phyloP scores from a whole-genome alignment of 176 grass and related monocot species.

The sorghum (Sorghum bicolor) region DNA sequence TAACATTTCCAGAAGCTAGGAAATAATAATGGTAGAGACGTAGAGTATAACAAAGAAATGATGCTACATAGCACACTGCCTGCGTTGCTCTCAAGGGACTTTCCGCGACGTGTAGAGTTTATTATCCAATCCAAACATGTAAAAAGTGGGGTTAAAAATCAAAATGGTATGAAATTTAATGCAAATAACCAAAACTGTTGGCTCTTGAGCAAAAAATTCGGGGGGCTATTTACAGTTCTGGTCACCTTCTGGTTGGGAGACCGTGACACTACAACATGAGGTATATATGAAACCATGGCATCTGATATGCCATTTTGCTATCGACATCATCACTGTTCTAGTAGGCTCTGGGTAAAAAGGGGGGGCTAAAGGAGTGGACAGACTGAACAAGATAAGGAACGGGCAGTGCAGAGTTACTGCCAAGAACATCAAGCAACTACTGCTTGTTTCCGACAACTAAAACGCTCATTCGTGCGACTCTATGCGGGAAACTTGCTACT shows the following conservation, averaged over 20 bases:
- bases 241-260: neutral
- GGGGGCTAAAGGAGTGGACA: neutral
- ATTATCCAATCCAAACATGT: neutral
- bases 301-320: neutral
- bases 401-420: neutral
- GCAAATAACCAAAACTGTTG: neutral
- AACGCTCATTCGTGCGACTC: neutral
- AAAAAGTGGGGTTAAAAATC: neutral
- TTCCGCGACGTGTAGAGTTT: neutral
- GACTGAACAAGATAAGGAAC: neutral
- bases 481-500: neutral
- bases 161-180: neutral
- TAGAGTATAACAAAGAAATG: neutral
- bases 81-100: neutral
- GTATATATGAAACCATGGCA: neutral
- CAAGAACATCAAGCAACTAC: neutral
- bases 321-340: neutral
- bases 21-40: neutral
- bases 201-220: constrained; percentile 22
- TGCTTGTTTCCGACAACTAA: constrained; percentile 4
- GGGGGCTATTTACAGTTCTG: constrained; percentile 35
- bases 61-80: neutral
- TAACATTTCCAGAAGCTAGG: neutral
- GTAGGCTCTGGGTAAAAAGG: neutral
- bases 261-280: constrained; percentile 1